A percentile compares a stretch with the other conserved stretches of the same genome.
These are phyloP conservation scores for Salix viminalis DNA, from an alignment of 345 rosid species.

Conservation along the genomic window DNA sequence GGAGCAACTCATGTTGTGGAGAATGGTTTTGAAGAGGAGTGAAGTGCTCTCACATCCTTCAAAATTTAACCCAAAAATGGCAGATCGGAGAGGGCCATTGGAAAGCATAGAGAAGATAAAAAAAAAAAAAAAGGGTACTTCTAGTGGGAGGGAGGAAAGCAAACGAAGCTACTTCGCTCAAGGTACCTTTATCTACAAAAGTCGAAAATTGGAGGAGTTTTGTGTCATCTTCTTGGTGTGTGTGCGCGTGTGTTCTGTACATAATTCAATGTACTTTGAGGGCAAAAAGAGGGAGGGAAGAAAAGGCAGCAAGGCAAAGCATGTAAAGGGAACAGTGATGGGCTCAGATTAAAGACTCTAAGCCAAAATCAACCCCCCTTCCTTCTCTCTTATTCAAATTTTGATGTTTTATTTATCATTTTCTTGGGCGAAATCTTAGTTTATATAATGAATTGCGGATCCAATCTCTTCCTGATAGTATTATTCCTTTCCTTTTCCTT, in stretches of 20 bases:
- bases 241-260: slow-evolving; percentile 14
- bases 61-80: slow-evolving; percentile 8
- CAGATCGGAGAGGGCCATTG: background rate
- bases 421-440: background rate
- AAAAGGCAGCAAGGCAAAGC: background rate
- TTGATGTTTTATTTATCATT: background rate
- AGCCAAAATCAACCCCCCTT: background rate
- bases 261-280: slow-evolving; percentile 11
- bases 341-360: background rate
- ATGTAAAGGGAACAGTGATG: background rate
- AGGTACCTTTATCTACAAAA: background rate
- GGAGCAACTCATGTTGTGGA: slow-evolving; percentile 7
- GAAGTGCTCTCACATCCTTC: slow-evolving; percentile 24
- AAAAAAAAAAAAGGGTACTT: background rate
- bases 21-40: slow-evolving; percentile 19
- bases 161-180: slow-evolving; percentile 11
- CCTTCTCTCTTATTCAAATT: background rate
- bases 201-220: background rate
- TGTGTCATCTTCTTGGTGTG: background rate
- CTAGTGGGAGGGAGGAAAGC: background rate
- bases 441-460: background rate
- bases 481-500: too few species aligned
- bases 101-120: background rate
- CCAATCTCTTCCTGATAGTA: background rate
- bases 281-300: background rate